phyloP scores from a whole-genome alignment of 371 early-diverging fungal species.

The Fennellomyces sp. region DNA sequence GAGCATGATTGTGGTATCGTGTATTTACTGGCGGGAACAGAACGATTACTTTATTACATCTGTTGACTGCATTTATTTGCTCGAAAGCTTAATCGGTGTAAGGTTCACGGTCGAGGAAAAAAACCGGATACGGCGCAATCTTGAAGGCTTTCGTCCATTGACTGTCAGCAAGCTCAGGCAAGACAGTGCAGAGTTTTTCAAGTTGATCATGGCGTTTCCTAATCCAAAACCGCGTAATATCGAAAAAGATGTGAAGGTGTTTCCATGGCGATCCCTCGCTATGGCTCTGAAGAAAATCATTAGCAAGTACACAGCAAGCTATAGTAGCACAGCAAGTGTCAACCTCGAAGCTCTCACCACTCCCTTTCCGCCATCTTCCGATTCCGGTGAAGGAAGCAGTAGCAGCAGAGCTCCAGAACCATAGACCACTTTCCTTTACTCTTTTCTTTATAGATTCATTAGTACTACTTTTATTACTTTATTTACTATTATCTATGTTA shows the following conservation, averaged over 20 bases:
- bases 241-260: constrained; percentile 83
- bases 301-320: constrained; percentile 63
- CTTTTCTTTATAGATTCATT: too few relatives aligned
- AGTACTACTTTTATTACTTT: too few relatives aligned
- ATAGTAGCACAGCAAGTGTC: constrained; percentile 52
- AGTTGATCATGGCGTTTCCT: constrained; percentile 76
- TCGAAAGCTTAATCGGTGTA: constrained; percentile 73
- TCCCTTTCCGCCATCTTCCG: background rate
- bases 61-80: constrained; percentile 74
- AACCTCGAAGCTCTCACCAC: constrained; percentile 42
- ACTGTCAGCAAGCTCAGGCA: constrained; percentile 74
- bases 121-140: constrained; percentile 79
- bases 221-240: constrained; percentile 83
- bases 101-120: constrained; percentile 80
- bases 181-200: constrained; percentile 73
- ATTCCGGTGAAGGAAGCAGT: constrained; percentile 5
- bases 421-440: too few relatives aligned
- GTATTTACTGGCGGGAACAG: constrained; percentile 77
- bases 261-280: constrained; percentile 70
- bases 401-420: too few relatives aligned
- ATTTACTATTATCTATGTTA: too few relatives aligned
- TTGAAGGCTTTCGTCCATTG: constrained; percentile 77
- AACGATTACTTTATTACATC: constrained; percentile 76
- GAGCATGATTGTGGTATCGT: constrained; percentile 71
- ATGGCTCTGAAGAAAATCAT: constrained; percentile 75